phyloP scores from a whole-genome alignment of 2,329 filamentous ascomycete species.

The Periconia digitata region DNA sequence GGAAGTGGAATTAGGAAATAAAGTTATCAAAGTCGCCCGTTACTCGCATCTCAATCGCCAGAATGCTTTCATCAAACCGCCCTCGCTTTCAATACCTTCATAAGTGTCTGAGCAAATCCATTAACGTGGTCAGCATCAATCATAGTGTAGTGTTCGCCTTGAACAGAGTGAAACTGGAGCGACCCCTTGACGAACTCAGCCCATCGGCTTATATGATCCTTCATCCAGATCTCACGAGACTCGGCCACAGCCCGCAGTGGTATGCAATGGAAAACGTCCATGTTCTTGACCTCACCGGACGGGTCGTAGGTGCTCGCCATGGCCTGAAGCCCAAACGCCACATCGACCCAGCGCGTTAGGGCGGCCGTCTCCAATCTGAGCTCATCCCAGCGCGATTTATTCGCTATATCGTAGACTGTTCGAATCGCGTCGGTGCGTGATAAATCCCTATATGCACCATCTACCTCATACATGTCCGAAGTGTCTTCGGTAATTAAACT shows the following conservation, averaged over 20 bases:
- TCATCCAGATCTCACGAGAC: neutral
- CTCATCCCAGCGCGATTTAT: constrained; percentile 23
- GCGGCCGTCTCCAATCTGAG: constrained; percentile 26
- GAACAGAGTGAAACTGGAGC: neutral
- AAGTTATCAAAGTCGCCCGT: no score
- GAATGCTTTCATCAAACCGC: no score
- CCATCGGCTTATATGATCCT: neutral
- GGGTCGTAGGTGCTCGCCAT: neutral
- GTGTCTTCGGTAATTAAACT: constrained; percentile 41
- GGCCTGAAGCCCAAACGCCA: neutral
- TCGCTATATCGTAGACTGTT: constrained; percentile 20
- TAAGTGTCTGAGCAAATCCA: neutral
- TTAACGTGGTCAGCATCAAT: neutral
- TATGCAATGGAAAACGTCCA: neutral
- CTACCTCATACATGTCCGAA: no score
- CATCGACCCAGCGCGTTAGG: neutral
- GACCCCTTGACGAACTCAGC: neutral
- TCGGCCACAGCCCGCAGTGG: neutral
- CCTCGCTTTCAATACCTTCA: neutral
- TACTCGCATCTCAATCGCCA: no score
- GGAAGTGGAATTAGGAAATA: no score
- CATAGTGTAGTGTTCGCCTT: constrained; percentile 1
- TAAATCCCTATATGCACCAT: constrained; percentile 13
- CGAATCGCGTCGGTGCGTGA: constrained; percentile 17
- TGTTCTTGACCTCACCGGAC: neutral